Conservation (phyloP, 106 monocot species). For the Dendrobium officinale region DNA sequence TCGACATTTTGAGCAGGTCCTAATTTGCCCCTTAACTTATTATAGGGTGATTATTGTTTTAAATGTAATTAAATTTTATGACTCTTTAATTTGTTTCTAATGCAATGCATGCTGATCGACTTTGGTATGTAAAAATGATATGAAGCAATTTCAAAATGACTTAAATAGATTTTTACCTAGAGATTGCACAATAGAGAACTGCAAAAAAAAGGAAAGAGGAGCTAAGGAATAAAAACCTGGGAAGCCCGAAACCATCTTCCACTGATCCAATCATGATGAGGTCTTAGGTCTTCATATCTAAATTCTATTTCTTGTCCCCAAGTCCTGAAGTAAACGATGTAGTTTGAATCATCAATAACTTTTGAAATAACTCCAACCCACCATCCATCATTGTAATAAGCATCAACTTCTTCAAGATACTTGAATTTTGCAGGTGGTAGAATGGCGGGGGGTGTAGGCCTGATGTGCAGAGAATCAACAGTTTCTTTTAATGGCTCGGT, state of each 20-base stretch:
- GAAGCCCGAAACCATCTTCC: conserved; percentile 60
- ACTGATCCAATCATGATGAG: conserved; percentile 63
- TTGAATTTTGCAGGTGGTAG: conserved; percentile 21
- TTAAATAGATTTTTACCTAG: too few relatives aligned
- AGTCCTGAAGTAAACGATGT: conserved; percentile 71
- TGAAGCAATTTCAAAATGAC: too few relatives aligned
- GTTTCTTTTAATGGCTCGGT: conserved; percentile 41
- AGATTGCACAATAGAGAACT: too few relatives aligned
- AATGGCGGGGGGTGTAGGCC: conserved; percentile 42
- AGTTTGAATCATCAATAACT: conserved; percentile 31
- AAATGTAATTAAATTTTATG: too few relatives aligned
- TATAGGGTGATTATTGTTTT: too few relatives aligned
- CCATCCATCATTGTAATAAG: conserved; percentile 69
- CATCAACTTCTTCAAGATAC: conserved; percentile 79
- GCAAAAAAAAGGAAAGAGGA: background rate
- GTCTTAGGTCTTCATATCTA: conserved; percentile 40
- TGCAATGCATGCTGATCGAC: too few relatives aligned
- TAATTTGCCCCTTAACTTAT: too few relatives aligned
- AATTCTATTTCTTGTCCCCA: conserved; percentile 59
- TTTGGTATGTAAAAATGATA: too few relatives aligned
- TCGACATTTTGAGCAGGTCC: too few relatives aligned
- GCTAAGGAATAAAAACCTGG: conserved; percentile 11
- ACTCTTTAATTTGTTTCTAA: too few relatives aligned
- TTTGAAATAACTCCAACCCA: conserved; percentile 82
- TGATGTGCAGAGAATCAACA: conserved; percentile 52